phyloP scores from a whole-genome alignment of 2,329 filamentous ascomycete species.

The Epichloe gansuensis region DNA sequence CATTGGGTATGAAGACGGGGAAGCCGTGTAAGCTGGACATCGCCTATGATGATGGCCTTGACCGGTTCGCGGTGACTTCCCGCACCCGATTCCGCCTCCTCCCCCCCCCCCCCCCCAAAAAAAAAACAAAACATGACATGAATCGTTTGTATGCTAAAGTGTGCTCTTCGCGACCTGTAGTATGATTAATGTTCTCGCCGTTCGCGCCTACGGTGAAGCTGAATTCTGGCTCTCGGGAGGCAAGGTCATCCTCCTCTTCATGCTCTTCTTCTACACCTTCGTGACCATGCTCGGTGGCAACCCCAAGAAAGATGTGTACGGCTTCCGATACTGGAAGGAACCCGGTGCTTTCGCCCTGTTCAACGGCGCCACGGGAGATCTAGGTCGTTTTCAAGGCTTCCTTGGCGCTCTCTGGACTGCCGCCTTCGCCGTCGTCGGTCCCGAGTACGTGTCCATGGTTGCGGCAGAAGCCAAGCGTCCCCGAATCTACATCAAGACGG shows the following conservation, averaged over 20 bases:
- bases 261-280: conserved; percentile 63
- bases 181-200: conserved; percentile 50
- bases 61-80: neutral
- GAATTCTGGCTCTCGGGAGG: conserved; percentile 56
- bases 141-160: conserved; percentile 17
- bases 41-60: neutral
- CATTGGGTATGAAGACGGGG: neutral
- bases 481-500: conserved; percentile 48
- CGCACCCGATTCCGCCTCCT: neutral
- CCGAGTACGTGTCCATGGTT: conserved; percentile 56
- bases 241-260: conserved; percentile 54
- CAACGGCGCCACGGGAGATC: conserved; percentile 38
- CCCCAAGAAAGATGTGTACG: conserved; percentile 53
- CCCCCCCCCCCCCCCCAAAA: too few relatives aligned
- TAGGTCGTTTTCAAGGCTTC: conserved; percentile 60
- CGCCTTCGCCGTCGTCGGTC: conserved; percentile 50
- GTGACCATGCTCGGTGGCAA: conserved; percentile 70
- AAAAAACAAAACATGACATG: neutral
- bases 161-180: conserved; percentile 17
- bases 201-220: conserved; percentile 54
- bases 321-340: conserved; percentile 53
- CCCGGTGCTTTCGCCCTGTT: conserved; percentile 34
- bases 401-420: conserved; percentile 53
- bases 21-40: neutral
- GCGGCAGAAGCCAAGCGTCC: conserved; percentile 57